These are phyloP conservation scores for Penicillium taxi DNA, from an alignment of 495 filamentous ascomycete species.

Conservation along the genomic window DNA sequence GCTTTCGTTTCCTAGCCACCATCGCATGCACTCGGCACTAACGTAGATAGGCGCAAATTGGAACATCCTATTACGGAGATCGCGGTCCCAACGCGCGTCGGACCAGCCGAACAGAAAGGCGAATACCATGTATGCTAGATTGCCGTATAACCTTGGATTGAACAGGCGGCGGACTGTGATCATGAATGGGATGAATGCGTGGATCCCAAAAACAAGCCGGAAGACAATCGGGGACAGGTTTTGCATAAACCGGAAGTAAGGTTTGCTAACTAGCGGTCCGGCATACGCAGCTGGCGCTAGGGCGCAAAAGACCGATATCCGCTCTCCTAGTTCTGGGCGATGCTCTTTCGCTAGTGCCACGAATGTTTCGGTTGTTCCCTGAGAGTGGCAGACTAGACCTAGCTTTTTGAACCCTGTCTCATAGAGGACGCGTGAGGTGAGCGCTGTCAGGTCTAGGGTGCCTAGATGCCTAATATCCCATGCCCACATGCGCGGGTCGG, in stretches of 20 bases:
- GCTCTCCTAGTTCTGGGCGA: slow-evolving; percentile 75
- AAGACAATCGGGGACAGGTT: slow-evolving; percentile 69
- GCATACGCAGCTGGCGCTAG: slow-evolving; percentile 90
- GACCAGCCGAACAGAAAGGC: slow-evolving; percentile 87
- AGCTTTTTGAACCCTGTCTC: slow-evolving; percentile 81
- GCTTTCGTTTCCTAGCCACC: slow-evolving; percentile 90
- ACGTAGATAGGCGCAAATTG: slow-evolving; percentile 89
- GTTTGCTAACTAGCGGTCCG: slow-evolving; percentile 74
- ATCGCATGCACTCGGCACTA: slow-evolving; percentile 82
- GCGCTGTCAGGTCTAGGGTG: slow-evolving; percentile 77
- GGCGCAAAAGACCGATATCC: slow-evolving; percentile 85
- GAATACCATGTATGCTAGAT: slow-evolving; percentile 83
- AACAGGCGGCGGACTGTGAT: slow-evolving; percentile 68
- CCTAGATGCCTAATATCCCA: slow-evolving; percentile 98
- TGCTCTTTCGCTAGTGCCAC: slow-evolving; percentile 89
- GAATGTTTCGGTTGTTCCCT: slow-evolving; percentile 87
- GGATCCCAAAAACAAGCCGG: slow-evolving; percentile 80
- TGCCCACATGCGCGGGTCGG: slow-evolving; percentile 90
- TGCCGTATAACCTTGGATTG: slow-evolving; percentile 64
- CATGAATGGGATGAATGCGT: slow-evolving; percentile 94
- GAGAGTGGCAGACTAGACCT: slow-evolving; percentile 78
- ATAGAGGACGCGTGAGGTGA: slow-evolving; percentile 72
- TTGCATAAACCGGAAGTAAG: slow-evolving; percentile 90
- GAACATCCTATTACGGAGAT: slow-evolving; percentile 74
- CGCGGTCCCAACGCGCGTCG: slow-evolving; percentile 79